Percentiles rank a stretch among this genome's conserved stretches.
phyloP scores from a whole-genome alignment of 2,329 filamentous ascomycete genomes.

The Fusarium ramigenum region DNA sequence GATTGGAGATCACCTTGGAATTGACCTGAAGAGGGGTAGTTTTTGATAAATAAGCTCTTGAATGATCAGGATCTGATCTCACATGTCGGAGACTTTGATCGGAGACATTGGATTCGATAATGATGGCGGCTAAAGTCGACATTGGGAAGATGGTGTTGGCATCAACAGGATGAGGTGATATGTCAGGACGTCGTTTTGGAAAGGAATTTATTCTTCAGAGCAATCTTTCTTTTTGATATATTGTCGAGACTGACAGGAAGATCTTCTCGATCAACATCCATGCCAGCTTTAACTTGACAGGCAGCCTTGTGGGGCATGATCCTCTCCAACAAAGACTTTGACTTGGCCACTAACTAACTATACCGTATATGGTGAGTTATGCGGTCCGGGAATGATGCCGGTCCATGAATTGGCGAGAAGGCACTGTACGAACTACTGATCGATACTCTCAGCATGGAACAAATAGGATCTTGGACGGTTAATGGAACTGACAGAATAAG shows the following conservation, averaged over 20 bases:
- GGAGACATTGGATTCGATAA: neutral
- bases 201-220: neutral
- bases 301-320: slow-evolving; percentile 2
- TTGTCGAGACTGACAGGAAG: neutral
- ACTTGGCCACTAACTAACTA: slow-evolving; percentile 24
- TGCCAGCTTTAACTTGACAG: neutral
- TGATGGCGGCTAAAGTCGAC: neutral
- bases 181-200: neutral
- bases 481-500: neutral
- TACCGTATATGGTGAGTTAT: slow-evolving; percentile 1
- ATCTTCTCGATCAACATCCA: neutral
- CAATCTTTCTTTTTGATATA: neutral
- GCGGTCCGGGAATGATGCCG: slow-evolving; percentile 13
- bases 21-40: neutral
- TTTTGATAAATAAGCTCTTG: neutral
- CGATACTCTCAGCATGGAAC: neutral
- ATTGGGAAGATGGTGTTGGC: neutral
- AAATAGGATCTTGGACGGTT: neutral
- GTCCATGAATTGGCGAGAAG: neutral
- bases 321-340: neutral
- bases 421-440: neutral
- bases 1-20: neutral
- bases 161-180: neutral
- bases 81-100: slow-evolving; percentile 5
- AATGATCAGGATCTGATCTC: neutral